A percentile compares a stretch with the other conserved stretches of the same genome.
Conservation (phyloP, 495 filamentous ascomycete genomes). For the Platismatia glauca region DNA sequence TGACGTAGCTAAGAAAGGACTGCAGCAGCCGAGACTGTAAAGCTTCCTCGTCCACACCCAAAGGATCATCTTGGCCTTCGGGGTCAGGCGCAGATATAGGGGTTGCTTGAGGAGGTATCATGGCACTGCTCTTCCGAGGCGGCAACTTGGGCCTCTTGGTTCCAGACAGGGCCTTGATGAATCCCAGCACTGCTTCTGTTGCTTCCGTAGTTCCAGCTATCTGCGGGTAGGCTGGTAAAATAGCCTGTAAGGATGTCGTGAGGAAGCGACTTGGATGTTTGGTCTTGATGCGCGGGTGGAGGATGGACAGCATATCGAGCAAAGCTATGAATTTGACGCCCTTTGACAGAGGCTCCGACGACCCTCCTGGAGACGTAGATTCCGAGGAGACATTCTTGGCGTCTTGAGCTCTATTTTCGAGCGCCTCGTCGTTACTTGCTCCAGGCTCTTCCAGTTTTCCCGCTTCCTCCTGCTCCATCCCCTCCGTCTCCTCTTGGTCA, state of each 20-base stretch:
- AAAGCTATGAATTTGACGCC: constrained; percentile 61
- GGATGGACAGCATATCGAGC: constrained; percentile 69
- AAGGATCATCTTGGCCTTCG: constrained; percentile 50
- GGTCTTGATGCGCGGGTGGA: constrained; percentile 81
- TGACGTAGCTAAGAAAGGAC: constrained; percentile 74
- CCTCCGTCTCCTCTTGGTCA: constrained; percentile 23
- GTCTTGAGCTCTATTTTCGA: neutral
- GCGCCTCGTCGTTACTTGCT: constrained; percentile 20
- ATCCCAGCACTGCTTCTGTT: constrained; percentile 64
- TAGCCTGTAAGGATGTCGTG: constrained; percentile 74
- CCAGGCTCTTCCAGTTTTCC: constrained; percentile 23
- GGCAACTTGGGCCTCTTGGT: constrained; percentile 67
- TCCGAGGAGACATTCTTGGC: neutral
- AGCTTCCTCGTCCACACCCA: constrained; percentile 43
- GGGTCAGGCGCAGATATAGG: constrained; percentile 60
- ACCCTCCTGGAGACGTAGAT: neutral
- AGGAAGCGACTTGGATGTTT: constrained; percentile 89
- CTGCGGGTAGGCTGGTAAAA: constrained; percentile 55
- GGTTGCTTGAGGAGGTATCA: constrained; percentile 32
- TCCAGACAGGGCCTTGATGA: constrained; percentile 65
- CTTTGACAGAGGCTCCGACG: constrained; percentile 18
- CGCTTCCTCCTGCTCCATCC: neutral
- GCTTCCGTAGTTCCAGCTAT: constrained; percentile 47
- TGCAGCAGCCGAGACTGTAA: constrained; percentile 61
- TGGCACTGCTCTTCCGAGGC: constrained; percentile 54